phyloP scores from a whole-genome alignment of 2,329 filamentous ascomycete species.

The Furcasterigmium furcatum region DNA sequence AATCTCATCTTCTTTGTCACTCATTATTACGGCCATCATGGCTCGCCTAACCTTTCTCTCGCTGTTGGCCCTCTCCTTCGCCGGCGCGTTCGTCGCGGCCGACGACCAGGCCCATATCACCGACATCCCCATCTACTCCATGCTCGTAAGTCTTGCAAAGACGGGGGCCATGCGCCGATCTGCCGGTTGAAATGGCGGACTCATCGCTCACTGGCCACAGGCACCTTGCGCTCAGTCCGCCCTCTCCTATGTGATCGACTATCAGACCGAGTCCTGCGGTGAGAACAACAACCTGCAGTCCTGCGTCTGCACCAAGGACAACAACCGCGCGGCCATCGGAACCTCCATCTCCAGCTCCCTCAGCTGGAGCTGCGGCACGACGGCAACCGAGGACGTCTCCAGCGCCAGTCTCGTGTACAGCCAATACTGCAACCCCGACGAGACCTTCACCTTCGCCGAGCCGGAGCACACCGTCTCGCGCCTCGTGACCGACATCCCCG shows the following conservation, averaged over 20 bases:
- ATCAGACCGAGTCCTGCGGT: constrained; percentile 40
- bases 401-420: constrained; percentile 42
- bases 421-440: constrained; percentile 45
- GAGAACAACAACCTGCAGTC: constrained; percentile 42
- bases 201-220: constrained; percentile 20
- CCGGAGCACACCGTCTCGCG: constrained; percentile 39
- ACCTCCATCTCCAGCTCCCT: constrained; percentile 34
- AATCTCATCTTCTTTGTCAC: neutral
- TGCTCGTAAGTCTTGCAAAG: neutral
- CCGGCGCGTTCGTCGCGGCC: neutral
- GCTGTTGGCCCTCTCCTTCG: neutral
- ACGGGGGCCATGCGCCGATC: neutral
- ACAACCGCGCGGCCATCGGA: constrained; percentile 32
- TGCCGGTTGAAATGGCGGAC: no score
- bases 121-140: neutral
- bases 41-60: neutral
- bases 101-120: neutral
- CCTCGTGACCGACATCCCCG: constrained; percentile 48
- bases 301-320: constrained; percentile 49
- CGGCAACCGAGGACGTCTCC: constrained; percentile 43
- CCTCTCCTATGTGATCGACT: constrained; percentile 38
- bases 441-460: constrained; percentile 32
- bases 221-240: constrained; percentile 47
- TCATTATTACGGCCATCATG: neutral
- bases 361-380: constrained; percentile 38